Conservation (phyloP, 352 stramenopile species). For the Phytophthora vignae region DNA sequence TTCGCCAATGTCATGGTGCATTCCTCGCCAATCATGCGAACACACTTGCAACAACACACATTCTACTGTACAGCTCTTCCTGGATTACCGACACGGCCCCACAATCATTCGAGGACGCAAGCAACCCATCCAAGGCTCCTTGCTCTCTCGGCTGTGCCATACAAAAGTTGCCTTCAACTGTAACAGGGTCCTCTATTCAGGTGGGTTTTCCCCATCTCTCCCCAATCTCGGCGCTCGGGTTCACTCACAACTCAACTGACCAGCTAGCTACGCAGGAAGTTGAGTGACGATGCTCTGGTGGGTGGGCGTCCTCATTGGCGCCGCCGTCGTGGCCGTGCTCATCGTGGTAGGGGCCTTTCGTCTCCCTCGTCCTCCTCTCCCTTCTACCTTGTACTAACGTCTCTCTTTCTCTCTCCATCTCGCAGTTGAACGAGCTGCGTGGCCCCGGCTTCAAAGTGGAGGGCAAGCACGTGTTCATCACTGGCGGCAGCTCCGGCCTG, state of each 20-base stretch:
- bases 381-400: slow-evolving; percentile 9
- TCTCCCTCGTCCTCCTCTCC: background rate
- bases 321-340: slow-evolving; percentile 57
- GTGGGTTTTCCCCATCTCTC: background rate
- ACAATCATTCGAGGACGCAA: slow-evolving; percentile 1
- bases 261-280: no score
- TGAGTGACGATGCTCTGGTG: slow-evolving; percentile 57
- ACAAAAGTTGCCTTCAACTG: slow-evolving; percentile 13
- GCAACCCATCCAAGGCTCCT: background rate
- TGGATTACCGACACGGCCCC: background rate
- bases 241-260: slow-evolving; percentile 5
- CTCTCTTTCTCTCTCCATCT: background rate
- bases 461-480: slow-evolving; percentile 87
- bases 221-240: background rate
- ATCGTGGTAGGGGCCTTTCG: slow-evolving; percentile 45
- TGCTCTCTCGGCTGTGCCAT: slow-evolving; percentile 1
- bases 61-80: background rate
- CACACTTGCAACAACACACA: background rate
- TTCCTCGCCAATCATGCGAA: background rate
- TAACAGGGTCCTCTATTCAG: slow-evolving; percentile 19
- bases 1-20: no score
- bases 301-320: slow-evolving; percentile 51
- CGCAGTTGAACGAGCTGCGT: slow-evolving; percentile 71
- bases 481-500: slow-evolving; percentile 73
- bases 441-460: slow-evolving; percentile 77